Base-by-base conservation (phyloP, 768 basidiomycete species). In the Pisolithus sp. region DNA sequence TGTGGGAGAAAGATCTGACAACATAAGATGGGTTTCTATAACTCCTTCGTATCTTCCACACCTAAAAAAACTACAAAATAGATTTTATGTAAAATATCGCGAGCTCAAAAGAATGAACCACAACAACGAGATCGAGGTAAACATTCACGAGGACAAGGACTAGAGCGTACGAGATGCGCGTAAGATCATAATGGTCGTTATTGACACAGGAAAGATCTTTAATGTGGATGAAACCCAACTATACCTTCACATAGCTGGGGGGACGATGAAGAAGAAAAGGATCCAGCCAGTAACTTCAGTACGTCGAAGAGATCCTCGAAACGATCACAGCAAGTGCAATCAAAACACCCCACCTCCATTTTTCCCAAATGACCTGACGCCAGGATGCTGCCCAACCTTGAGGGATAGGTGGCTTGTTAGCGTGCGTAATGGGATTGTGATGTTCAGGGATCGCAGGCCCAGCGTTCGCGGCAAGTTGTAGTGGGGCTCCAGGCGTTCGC, bases 341-440 rank as follows among this genome's bases (percentile, higher is more conserved):
- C 54, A 92, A 63, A 15, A 85, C 76, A 20, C 88, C 89, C 80
- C 87, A 86, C 54, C 86, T 74, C 89, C 89, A 92, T 62, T 89
- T 89, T 64, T 91, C 86, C 80, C 81, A 86, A 9, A 91, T 62
- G 30, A 89, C 66, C 53, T 80, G 76, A 46, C 83, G 77, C 80
- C 82, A 82, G 3, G 77, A 74, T 3, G 77, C 68, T n/a, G 76
- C 70, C 78, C 82, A 83, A 1, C 79, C 85, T 38, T 70, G 71
- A 8, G 67, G 67, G 2, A 65, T 63, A 23, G 59, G 53, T 6
- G 65, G 61, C 50, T 68, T 69, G 31, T 65, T 67, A 26, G 62
- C 54, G 12, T 57, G 57, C 15, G 60, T 62, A 48, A 65, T 50
- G 0, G 63, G 12, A 30, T 56, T 62, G 3, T 59, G 47, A 0